Conservation (phyloP, 148 eudicot genomes). For the Chenopodium berlandieri region DNA sequence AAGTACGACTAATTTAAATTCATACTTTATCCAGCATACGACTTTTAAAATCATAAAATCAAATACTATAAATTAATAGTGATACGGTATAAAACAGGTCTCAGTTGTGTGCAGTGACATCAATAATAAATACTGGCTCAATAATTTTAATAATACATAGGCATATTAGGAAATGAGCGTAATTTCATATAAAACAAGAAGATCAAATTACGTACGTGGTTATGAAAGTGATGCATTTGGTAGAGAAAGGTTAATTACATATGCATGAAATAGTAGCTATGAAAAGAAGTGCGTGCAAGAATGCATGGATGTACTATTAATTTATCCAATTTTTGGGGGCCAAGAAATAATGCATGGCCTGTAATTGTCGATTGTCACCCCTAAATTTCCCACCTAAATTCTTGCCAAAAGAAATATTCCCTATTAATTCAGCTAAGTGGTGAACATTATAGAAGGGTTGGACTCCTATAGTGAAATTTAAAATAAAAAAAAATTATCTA, state of each 20-base stretch:
- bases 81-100: no score
- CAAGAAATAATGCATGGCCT: slow-evolving; percentile 5
- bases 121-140: no score
- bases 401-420: not conserved
- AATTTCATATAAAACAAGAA: not conserved
- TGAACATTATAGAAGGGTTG: slow-evolving; percentile 15
- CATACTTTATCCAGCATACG: no score
- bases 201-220: not conserved
- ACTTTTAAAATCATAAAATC: no score
- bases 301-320: not conserved
- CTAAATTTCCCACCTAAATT: not conserved
- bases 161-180: no score
- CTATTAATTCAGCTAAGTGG: not conserved
- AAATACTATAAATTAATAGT: no score
- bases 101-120: no score
- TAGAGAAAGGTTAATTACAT: not conserved
- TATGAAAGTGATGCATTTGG: slow-evolving; percentile 2
- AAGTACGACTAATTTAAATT: no score
- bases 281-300: not conserved
- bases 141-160: no score
- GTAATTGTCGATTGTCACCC: not conserved
- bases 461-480: not conserved
- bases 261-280: slow-evolving; percentile 5
- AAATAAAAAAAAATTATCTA: no score
- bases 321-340: not conserved